Base-by-base conservation (phyloP, 1,284 basidiomycete species). In the Peniophora sp. region DNA sequence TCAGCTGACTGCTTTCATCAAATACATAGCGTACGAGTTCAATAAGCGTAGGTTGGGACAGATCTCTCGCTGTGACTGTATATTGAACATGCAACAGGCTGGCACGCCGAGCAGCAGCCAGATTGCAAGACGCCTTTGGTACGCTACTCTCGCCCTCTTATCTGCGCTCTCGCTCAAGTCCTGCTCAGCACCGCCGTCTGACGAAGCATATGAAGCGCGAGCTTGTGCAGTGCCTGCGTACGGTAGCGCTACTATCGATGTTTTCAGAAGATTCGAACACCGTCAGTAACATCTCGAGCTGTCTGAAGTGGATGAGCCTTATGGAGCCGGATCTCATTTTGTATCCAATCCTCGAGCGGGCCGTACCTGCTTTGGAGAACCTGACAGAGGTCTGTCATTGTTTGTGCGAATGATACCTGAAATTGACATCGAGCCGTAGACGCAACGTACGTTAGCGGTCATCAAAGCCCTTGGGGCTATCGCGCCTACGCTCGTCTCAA, bases 241-340 rank as follows among this genome's bases (percentile, higher is more conserved):
- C 91, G 0, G 88, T 94, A 23, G 83, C 86, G 0, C 72, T 97
- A 20, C 74, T 96, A 20, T 85, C 90, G 12, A 94, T 96, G 83
- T 97, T 97, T 70, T 91, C 89, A 27, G 88, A 90, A 65, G 87
- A 86, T 58, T 69, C 71, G 36, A 71, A 71, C 3, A 84, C 81
- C 2, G 81, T 83, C 24, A 64, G 70, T 24, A 85, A 87, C 59
- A 79, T 87, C 50, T 82, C 85, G 63, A 81, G 78, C 54, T 81
- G 81, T 57, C 64, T 88, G 55, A 86, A 86, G 63, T 85, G 80
- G 12, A 81, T 92, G 76, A 79, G 80, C 52, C 69, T 87, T 45
- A 84, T 97, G 71, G 92, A 95, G 58, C 93, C 94, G 0, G 90
- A 92, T 60, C 74, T 97, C 39, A 85, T 97, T 58, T 72, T 97